phyloP scores from a whole-genome alignment of 2,329 filamentous ascomycete genomes.

The Talaromyces sp. region DNA sequence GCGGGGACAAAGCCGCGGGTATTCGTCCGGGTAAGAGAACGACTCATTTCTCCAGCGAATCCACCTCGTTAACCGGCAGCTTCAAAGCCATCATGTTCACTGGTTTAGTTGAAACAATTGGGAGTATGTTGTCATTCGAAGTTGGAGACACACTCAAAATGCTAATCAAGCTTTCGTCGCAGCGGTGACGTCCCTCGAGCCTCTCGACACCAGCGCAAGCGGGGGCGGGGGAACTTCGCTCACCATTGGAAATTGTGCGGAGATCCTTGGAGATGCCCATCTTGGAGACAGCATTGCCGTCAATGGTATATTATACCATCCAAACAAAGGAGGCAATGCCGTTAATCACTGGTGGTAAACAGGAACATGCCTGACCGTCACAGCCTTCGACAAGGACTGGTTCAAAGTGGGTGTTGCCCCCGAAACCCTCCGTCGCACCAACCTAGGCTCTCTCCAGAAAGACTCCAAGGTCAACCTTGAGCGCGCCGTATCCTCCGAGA shows the following conservation, averaged over 20 bases:
- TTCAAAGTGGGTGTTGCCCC: slow-evolving; percentile 96
- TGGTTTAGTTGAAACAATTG: slow-evolving; percentile 87
- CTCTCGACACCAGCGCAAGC: slow-evolving; percentile 69
- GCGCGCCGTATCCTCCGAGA: slow-evolving; percentile 83
- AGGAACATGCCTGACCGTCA: slow-evolving; percentile 88
- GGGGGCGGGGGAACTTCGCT: slow-evolving; percentile 81
- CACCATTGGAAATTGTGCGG: slow-evolving; percentile 72
- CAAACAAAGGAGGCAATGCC: background rate
- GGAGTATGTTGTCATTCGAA: slow-evolving; percentile 62
- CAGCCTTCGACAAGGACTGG: slow-evolving; percentile 58
- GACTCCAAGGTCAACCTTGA: slow-evolving; percentile 83
- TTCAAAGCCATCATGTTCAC: slow-evolving; percentile 74
- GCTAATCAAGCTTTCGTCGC: slow-evolving; percentile 31
- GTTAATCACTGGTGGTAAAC: background rate
- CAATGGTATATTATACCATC: slow-evolving; percentile 62
- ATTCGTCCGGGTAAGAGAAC: background rate
- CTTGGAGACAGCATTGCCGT: slow-evolving; percentile 92
- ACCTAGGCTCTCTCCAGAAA: slow-evolving; percentile 72
- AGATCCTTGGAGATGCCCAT: slow-evolving; percentile 79
- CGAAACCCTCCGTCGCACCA: slow-evolving; percentile 92
- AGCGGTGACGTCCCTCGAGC: slow-evolving; percentile 82
- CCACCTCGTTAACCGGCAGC: slow-evolving; percentile 5
- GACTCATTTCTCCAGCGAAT: background rate
- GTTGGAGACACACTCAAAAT: slow-evolving; percentile 28
- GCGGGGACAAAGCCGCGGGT: slow-evolving; percentile 6